Conservation (phyloP, 2,329 filamentous ascomycete species). For the Pseudocercospora macadamiae region DNA sequence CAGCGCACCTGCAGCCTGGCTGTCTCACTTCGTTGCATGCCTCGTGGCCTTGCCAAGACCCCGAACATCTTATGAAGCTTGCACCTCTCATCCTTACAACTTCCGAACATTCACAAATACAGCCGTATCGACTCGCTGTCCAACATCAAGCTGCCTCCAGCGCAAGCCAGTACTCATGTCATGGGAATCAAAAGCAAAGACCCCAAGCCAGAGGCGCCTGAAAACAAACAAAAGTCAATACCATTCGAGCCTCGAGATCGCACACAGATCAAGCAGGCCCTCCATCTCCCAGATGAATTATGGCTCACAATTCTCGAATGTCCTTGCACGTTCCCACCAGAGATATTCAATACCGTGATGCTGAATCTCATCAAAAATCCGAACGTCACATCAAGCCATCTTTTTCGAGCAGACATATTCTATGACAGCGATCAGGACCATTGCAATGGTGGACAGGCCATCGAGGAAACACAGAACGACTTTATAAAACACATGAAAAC, state of each 20-base stretch:
- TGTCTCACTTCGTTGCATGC: no score
- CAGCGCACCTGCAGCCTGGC: no score
- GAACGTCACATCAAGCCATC: slow-evolving; percentile 75
- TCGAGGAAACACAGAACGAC: slow-evolving; percentile 5
- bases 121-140: no score
- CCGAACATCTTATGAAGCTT: no score
- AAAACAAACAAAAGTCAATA: neutral
- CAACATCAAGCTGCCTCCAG: no score
- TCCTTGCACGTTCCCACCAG: slow-evolving; percentile 63
- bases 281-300: slow-evolving; percentile 29
- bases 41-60: no score
- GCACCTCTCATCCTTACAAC: no score
- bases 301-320: slow-evolving; percentile 35
- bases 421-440: slow-evolving; percentile 51
- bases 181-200: neutral
- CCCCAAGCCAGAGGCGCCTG: neutral
- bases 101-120: no score
- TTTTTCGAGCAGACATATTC: slow-evolving; percentile 77
- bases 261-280: slow-evolving; percentile 22
- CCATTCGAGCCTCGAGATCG: slow-evolving; percentile 39
- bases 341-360: slow-evolving; percentile 69
- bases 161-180: no score
- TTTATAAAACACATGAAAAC: slow-evolving; percentile 48
- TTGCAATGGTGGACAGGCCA: slow-evolving; percentile 28
- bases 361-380: slow-evolving; percentile 76